Base-by-base conservation (phyloP, 345 rosid genomes). In the Populus ilicifolia region DNA sequence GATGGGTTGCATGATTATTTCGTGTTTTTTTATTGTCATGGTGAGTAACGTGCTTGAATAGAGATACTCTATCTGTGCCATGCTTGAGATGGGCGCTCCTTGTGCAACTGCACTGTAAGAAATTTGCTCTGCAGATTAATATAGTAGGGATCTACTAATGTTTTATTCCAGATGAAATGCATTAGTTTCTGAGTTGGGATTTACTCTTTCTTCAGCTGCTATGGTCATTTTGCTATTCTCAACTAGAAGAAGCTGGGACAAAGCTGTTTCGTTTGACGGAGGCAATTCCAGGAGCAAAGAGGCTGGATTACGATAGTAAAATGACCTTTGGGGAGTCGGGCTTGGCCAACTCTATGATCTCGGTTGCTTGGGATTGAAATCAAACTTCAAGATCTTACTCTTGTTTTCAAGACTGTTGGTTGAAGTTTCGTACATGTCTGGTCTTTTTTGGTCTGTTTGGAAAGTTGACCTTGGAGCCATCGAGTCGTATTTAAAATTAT, bases 171-270 rank as follows among this genome's bases (percentile, higher is more conserved):
- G 12, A 27, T 16, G 52, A 3, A 35, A 69, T 33, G 67, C 62
- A 16, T 4, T 39, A 69, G 29, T 46, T 65, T 25, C 27, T 50
- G 20, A 72, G 30, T 62, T 75, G 25, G 48, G 20, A 44, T 67
- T 61, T 75, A 67, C 67, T 59, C 25, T 71, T 44, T 23, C 20
- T 39, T 90, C 89, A 96, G 98, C 87, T 96, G 71, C 84, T 94
- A 27, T 96, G 98, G 97, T 94, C 98, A 48, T 96, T 92, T 84
- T 94, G 98, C 84, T 77, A 77, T 79, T 85, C 98, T 30, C 89
- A 87, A 71, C 87, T 96, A 39, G 91, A 86, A 73, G 86, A 76
- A 69, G 89, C 88, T 23, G 85, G 84, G 83, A 80, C 83, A 61
- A 94, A 86, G 88, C 86, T 87, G 69, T 89, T 94, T 79, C 90